Evolutionary conservation across 1,284 basidiomycete species (phyloP), one percentile per base, ranked within the genome.

Genomic region (Ganoderma boninense): DNA sequence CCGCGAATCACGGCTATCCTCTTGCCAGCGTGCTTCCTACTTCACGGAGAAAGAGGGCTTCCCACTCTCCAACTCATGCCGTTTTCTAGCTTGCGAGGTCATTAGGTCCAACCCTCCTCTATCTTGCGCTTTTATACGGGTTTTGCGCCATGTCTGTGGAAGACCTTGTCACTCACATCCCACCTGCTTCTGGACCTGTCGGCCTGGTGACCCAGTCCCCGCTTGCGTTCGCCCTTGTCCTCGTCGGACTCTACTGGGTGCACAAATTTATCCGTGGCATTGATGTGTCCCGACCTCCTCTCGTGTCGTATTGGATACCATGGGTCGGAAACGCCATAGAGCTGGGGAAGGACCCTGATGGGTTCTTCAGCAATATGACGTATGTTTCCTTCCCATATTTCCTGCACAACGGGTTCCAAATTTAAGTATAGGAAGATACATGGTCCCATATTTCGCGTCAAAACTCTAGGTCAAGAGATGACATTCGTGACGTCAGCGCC

Each of bases 281-380:
- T 20, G 64, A 69, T 42, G 16, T 56, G 4, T 61, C 59, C 7
- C 67, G 71, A 75, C 43, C 61, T 42, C 81, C 83, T 67, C 77
- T 75, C 26, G 71, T 73, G 6, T 64, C 67, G 35, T 74, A 75
- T 46, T 73, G 70, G 73, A 71, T 77, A 54, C 77, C 77, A 73
- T 77, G 77, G 76, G 38, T 77, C 4, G 77, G 77, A 20, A 73
- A 73, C 40, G 74, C 76, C 5, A 23, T 77, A 0, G 68, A 71
- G 23, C 67, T 77, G 62, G 75, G 76, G 23, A 69, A 65, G 66
- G 71, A 76, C 43, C 75, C 74, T 26, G 74, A 76, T 44, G 68
- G 49, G 20, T 76, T 76, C 62, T 74, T 75, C 46, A 61, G 43
- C 16, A 65, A 57, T 20, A 72, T 71, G 69, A 62, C 54, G 74